phyloP scores from a whole-genome alignment of 2,329 filamentous ascomycete genomes.

The Akanthomyces dipterigenus region DNA sequence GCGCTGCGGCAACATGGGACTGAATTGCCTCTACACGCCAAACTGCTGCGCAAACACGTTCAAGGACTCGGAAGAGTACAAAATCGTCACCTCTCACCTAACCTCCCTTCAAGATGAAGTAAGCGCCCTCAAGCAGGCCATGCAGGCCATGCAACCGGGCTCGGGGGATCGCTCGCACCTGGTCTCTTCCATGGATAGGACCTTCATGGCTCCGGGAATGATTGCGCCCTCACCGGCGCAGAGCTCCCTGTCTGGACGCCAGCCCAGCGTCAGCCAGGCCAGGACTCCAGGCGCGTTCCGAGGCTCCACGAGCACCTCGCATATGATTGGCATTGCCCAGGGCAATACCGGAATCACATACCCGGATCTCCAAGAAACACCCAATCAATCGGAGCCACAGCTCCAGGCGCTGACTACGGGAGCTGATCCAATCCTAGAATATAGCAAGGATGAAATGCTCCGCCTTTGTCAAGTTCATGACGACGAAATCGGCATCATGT shows the following conservation, averaged over 20 bases:
- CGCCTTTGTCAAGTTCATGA: slow-evolving; percentile 74
- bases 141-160: slow-evolving; percentile 55
- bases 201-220: slow-evolving; percentile 25
- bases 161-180: slow-evolving; percentile 39
- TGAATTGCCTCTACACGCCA: slow-evolving; percentile 58
- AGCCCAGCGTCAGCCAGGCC: slow-evolving; percentile 33
- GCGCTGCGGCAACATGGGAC: slow-evolving; percentile 61
- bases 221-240: slow-evolving; percentile 34
- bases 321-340: slow-evolving; percentile 80
- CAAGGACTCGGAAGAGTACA: slow-evolving; percentile 90
- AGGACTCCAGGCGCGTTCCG: slow-evolving; percentile 62
- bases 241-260: slow-evolving; percentile 28
- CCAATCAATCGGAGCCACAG: slow-evolving; percentile 42
- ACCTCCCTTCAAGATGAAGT: slow-evolving; percentile 76
- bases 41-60: slow-evolving; percentile 70
- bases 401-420: background rate
- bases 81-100: slow-evolving; percentile 70
- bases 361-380: slow-evolving; percentile 51
- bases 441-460: slow-evolving; percentile 72
- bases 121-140: slow-evolving; percentile 63
- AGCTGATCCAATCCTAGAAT: slow-evolving; percentile 71
- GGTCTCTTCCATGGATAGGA: slow-evolving; percentile 36
- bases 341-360: slow-evolving; percentile 74
- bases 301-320: slow-evolving; percentile 78
- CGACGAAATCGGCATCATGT: slow-evolving; percentile 89